Base-by-base conservation (phyloP, 73 alveolate species). In the Symbiodinium natans region DNA sequence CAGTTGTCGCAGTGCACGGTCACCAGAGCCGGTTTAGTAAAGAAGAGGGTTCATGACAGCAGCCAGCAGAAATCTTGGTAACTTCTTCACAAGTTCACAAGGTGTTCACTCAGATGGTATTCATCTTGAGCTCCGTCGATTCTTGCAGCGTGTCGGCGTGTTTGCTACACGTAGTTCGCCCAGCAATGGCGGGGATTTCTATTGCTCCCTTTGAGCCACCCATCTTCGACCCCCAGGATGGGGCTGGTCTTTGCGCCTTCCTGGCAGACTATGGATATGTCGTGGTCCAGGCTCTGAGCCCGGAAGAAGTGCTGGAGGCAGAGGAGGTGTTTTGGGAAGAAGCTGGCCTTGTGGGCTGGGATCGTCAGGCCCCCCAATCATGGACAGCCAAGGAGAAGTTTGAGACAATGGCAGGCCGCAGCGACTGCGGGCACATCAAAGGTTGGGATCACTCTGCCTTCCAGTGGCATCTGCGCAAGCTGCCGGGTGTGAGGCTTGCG, bases 321-420 rank as follows among this genome's bases (percentile, higher is more conserved):
- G 82, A 68, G 33, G 82, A 29, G 38, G 10, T 68, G 8, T 68
- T 68, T 29, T 68, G 82, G 82, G 82, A 68, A 10, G 82, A 68
- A 29, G 82, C 82, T 23, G 82, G 36, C 33, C 11, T 34, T 68
- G 40, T 23, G 31, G 82, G 82, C 31, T 68, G 82, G 82, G 13
- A 68, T 34, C 82, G 82, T 8, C 11, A 68, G 9, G 40, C 9
- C 33, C 82, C 82, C 31, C 40, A 23, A 29, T 68, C 82, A 10
- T 68, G 82, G 82, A 68, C 82, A 17, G 82, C 82, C 31, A 68
- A 68, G 82, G 82, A 68, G 13, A 68, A 68, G 82, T 68, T 17
- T 10, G 31, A 23, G 9, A 68, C 82, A 21, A 68, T 68, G 82
- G 82, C 82, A 21, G 38, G 82, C 13, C 82, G 82, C 31, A 23